phyloP scores from a whole-genome alignment of 129 eudicot species.

The Escallonia rubra region DNA sequence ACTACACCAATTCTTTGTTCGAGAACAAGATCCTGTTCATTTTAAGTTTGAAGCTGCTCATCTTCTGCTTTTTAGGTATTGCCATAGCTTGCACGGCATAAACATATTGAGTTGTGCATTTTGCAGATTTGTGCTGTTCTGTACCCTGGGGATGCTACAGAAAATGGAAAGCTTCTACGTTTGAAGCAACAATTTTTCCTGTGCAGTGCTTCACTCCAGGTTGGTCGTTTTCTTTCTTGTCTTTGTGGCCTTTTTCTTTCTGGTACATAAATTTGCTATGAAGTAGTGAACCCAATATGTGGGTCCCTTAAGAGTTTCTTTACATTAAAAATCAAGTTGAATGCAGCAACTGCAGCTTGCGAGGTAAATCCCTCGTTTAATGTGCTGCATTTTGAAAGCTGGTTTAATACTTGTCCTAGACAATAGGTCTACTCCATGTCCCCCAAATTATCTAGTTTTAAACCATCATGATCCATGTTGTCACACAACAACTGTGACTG shows the following conservation, averaged over 20 bases:
- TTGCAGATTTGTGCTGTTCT: conserved; percentile 96
- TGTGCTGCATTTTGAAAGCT: too few relatives aligned
- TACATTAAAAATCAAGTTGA: background rate
- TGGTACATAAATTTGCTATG: background rate
- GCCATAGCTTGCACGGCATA: background rate
- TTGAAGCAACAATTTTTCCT: conserved; percentile 96
- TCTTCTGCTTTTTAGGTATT: too few relatives aligned
- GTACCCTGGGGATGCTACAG: conserved; percentile 98
- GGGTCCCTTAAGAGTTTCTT: background rate
- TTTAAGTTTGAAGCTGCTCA: too few relatives aligned
- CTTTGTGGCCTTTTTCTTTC: background rate
- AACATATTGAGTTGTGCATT: background rate
- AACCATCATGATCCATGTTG: background rate
- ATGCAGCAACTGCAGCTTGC: background rate
- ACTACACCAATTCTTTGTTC: background rate
- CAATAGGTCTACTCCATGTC: too few relatives aligned
- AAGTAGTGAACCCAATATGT: background rate
- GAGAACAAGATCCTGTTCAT: background rate
- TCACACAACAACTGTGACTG: background rate
- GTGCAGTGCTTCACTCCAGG: conserved; percentile 99
- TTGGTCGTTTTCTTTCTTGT: conserved; percentile 9
- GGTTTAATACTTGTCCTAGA: too few relatives aligned
- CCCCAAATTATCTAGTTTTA: too few relatives aligned
- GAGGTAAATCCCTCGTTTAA: background rate
- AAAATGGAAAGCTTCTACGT: conserved; percentile 84